A percentile compares a stretch with the other conserved stretches of the same genome.
Evolutionary conservation across 371 early-diverging fungal species (phyloP).

Genomic region (Apophysomyces sp.): DNA sequence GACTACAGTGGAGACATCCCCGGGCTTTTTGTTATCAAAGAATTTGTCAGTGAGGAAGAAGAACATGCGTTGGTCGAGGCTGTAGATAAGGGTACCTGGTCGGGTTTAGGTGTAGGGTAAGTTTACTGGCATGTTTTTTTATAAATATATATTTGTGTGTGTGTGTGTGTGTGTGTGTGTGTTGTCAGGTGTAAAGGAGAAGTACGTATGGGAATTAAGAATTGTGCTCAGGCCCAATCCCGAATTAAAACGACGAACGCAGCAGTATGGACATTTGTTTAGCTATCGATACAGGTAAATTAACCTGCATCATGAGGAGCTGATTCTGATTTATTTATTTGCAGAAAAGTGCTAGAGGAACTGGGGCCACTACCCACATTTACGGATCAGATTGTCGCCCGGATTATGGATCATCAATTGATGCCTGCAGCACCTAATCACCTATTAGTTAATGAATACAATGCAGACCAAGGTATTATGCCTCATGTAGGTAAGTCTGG

Average conservation of each 20-base stretch:
- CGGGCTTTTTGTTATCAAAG: slow-evolving; percentile 30
- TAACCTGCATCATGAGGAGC: not conserved
- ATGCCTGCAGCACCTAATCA: slow-evolving; percentile 56
- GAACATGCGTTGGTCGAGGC: slow-evolving; percentile 20
- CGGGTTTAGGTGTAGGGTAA: slow-evolving; percentile 48
- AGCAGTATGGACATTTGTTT: slow-evolving; percentile 74
- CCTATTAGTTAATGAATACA: slow-evolving; percentile 72
- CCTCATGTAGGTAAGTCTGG: slow-evolving; percentile 40
- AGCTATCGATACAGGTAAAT: slow-evolving; percentile 65
- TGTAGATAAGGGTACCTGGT: slow-evolving; percentile 31
- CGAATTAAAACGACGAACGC: slow-evolving; percentile 71
- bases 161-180: too few species aligned
- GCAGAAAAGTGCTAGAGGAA: slow-evolving; percentile 54
- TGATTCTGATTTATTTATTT: not conserved
- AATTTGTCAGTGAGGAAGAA: slow-evolving; percentile 37
- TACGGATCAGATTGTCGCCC: slow-evolving; percentile 37
- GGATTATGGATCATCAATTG: slow-evolving; percentile 37
- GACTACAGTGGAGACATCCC: slow-evolving; percentile 23
- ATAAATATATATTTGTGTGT: too few species aligned
- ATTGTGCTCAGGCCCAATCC: slow-evolving; percentile 64
- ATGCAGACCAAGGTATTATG: slow-evolving; percentile 70
- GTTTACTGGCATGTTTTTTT: too few species aligned
- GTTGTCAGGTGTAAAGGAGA: too few species aligned
- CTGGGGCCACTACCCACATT: slow-evolving; percentile 58
- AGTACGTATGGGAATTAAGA: too few species aligned